Evolutionary conservation across 352 stramenopile species (phyloP).

Genomic region (Phytopythium ostracodes): DNA sequence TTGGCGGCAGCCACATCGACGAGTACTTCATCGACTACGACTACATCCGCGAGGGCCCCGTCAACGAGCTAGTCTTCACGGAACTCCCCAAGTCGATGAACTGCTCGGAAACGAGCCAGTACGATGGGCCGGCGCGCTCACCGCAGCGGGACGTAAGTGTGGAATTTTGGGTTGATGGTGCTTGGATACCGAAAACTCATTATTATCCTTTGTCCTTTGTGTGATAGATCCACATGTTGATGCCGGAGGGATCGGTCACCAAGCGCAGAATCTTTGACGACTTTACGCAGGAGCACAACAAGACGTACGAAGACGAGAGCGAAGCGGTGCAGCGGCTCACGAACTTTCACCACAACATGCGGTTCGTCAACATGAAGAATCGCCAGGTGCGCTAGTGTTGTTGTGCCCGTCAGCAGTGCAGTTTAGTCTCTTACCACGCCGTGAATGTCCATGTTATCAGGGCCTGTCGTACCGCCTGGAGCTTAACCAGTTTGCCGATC

Average conservation of each 20-base stretch:
- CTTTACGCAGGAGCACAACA: constrained; percentile 58
- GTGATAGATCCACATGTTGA: constrained; percentile 75
- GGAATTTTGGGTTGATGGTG: constrained; percentile 5
- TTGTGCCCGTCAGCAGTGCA: not conserved
- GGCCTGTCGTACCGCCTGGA: constrained; percentile 72
- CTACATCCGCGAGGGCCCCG: constrained; percentile 70
- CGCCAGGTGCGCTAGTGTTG: constrained; percentile 39
- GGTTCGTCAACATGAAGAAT: constrained; percentile 85
- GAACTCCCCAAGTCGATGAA: constrained; percentile 77
- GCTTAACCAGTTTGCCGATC: constrained; percentile 83
- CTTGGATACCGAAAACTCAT: constrained; percentile 5
- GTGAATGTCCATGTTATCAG: constrained; percentile 15
- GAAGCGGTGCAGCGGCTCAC: constrained; percentile 51
- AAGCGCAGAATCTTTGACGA: constrained; percentile 67
- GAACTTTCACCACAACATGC: constrained; percentile 79
- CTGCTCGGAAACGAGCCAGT: constrained; percentile 59
- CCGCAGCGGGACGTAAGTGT: constrained; percentile 61
- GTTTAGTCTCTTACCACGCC: not conserved
- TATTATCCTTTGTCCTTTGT: constrained; percentile 6
- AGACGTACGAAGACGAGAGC: constrained; percentile 43
- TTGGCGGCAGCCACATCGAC: constrained; percentile 87
- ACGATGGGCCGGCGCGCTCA: constrained; percentile 44
- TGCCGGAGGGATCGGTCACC: constrained; percentile 53
- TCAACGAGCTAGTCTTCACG: constrained; percentile 63
- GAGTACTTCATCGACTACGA: constrained; percentile 90